Base-by-base conservation (phyloP, 23 red algal genomes). In the Agarophyton chilense region DNA sequence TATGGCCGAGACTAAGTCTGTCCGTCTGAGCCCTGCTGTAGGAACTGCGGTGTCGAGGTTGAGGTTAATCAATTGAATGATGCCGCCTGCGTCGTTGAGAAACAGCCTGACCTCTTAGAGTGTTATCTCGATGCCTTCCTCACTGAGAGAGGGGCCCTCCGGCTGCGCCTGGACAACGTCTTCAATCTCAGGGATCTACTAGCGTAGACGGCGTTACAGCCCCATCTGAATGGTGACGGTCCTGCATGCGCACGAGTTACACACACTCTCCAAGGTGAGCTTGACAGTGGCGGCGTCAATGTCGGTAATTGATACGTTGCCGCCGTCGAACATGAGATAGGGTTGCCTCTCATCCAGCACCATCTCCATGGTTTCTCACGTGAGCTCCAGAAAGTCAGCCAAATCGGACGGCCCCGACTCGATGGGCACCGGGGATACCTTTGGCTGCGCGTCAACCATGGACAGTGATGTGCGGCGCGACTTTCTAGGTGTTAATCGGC, bases 181-280 rank as follows among this genome's bases (percentile, higher is more conserved):
- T 54, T 93, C 96, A 67, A 98, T 98, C 60, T 98, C 96, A 4
- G 96, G 96, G 81, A 98, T 98, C 4, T 73, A 29, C 80, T 98
- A 93, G 16, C 82, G 62, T 32, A 98, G 51, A 10, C 93, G 88
- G 22, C 88, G 77, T 52, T 98, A 93, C 49, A 98, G 81, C 19
- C 96, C 96, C 92, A 98, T 95, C 62, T 94, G 86, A 93, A 98
- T 95, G 32, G 96, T 98, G 86, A 98, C 92, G 22, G 93, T 94
- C 9, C 87, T 93, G 34, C 58, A 86, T 0, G 94, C 90, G 74
- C 96, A 98, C 61, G 88, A 78, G 33, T 93, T 93, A 67, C 96
- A 98, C 12, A 93, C 96, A 42, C 96, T 93, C 53, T 95, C 96
- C 43, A 98, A 78, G 1, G 64, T 52, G 16, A 98, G 90, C 42